These are phyloP conservation scores for Viola odorata DNA, from an alignment of 345 rosid species.

Conservation along the genomic window DNA sequence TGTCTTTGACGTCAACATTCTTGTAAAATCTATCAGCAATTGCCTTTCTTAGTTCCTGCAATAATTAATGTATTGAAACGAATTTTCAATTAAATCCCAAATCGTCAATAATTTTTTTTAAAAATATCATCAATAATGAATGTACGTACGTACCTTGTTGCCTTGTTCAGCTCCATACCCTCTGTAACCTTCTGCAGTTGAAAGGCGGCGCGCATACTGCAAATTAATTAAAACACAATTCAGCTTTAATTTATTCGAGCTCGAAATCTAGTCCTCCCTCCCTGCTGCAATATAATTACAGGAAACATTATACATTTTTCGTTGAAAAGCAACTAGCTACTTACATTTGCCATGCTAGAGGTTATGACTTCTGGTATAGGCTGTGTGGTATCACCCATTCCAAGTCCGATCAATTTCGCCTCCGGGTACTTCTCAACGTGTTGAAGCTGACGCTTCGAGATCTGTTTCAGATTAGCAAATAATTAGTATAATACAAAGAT, in stretches of 20 bases:
- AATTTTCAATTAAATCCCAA: too few relatives aligned
- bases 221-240: not conserved
- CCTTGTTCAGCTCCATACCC: constrained; percentile 30
- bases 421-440: constrained; percentile 18
- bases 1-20: constrained; percentile 32
- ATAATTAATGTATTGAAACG: too few relatives aligned
- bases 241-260: too few relatives aligned
- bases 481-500: too few relatives aligned
- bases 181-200: constrained; percentile 20
- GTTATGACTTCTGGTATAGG: constrained; percentile 18
- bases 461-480: too few relatives aligned
- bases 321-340: not conserved
- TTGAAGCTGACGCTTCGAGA: constrained; percentile 13
- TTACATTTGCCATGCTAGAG: constrained; percentile 13
- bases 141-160: constrained; percentile 17
- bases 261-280: too few relatives aligned
- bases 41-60: constrained; percentile 45
- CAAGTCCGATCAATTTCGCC: constrained; percentile 23
- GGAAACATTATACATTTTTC: too few relatives aligned
- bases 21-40: constrained; percentile 50
- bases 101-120: too few relatives aligned
- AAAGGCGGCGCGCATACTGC: constrained; percentile 18
- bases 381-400: constrained; percentile 24
- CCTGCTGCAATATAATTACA: too few relatives aligned
- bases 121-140: too few relatives aligned